Percentiles rank a stretch among this genome's conserved stretches.
phyloP scores from a whole-genome alignment of 352 stramenopile genomes.

The Globisporangium iwayamae region DNA sequence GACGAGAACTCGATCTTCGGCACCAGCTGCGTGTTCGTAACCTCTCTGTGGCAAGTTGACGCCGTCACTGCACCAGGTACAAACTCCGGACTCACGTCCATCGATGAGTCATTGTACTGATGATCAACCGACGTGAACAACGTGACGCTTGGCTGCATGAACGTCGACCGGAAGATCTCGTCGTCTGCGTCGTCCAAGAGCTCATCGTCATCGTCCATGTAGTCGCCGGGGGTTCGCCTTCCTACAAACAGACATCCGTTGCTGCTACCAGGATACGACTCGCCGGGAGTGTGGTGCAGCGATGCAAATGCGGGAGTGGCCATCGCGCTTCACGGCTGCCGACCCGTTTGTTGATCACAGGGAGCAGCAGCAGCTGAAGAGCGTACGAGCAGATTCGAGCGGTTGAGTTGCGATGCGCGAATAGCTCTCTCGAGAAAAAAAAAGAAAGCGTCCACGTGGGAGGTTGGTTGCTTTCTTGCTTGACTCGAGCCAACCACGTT shows the following conservation, averaged over 20 bases:
- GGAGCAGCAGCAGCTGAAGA: neutral
- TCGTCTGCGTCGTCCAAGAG: constrained; percentile 40
- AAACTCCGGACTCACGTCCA: constrained; percentile 19
- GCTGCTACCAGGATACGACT: constrained; percentile 11
- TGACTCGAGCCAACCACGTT: neutral
- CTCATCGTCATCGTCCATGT: constrained; percentile 60
- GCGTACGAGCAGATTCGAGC: neutral
- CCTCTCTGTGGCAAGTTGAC: constrained; percentile 13
- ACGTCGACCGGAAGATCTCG: constrained; percentile 53
- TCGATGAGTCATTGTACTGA: constrained; percentile 6
- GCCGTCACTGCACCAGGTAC: constrained; percentile 19
- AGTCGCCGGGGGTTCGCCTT: constrained; percentile 26
- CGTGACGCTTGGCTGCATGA: constrained; percentile 13
- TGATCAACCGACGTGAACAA: constrained; percentile 16
- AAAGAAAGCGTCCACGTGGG: constrained; percentile 10
- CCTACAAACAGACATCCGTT: constrained; percentile 44
- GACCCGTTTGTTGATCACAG: neutral
- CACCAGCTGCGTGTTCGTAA: constrained; percentile 24
- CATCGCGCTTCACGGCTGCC: constrained; percentile 9
- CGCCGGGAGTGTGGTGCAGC: constrained; percentile 12
- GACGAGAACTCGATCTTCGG: constrained; percentile 48
- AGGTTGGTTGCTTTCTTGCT: neutral
- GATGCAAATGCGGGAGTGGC: constrained; percentile 16
- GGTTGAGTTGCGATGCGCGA: constrained; percentile 2
- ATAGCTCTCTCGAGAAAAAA: neutral